A percentile compares a stretch with the other conserved stretches of the same genome.
These are phyloP conservation scores for Sambucus nigra DNA, from an alignment of 129 eudicot species.

Conservation along the genomic window DNA sequence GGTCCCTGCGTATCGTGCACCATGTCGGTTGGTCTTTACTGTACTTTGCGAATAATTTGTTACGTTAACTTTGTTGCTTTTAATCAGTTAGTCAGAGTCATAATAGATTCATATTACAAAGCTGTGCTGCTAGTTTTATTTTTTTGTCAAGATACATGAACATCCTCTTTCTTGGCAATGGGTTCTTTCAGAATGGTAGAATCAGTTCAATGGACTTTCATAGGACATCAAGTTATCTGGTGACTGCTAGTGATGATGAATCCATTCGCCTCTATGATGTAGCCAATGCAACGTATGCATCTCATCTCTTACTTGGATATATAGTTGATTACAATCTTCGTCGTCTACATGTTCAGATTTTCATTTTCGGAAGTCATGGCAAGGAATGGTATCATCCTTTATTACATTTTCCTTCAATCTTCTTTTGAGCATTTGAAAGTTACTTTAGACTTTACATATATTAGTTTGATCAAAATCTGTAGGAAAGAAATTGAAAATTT, in stretches of 20 bases:
- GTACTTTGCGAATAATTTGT: too few relatives aligned
- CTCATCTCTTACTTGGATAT: not conserved
- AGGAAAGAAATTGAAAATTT: not conserved
- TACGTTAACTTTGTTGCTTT: too few relatives aligned
- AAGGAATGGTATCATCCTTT: not conserved
- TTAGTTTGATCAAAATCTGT: not conserved
- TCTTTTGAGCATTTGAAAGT: not conserved
- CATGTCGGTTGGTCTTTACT: too few relatives aligned
- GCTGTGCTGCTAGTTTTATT: constrained; percentile 2
- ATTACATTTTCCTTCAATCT: not conserved
- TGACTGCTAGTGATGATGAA: constrained; percentile 97
- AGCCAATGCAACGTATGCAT: constrained; percentile 81
- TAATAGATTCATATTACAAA: too few relatives aligned
- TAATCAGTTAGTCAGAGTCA: too few relatives aligned
- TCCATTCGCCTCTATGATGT: constrained; percentile 95
- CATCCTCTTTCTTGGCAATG: constrained; percentile 2
- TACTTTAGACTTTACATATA: not conserved
- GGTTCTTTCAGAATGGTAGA: constrained; percentile 70
- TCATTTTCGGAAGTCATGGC: not conserved
- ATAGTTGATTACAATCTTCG: not conserved
- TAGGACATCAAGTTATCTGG: constrained; percentile 72
- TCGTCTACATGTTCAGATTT: not conserved
- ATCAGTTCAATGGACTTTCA: constrained; percentile 98
- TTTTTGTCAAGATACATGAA: constrained; percentile 4
- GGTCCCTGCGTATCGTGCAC: too few relatives aligned